Percentiles rank a stretch among this genome's conserved stretches.
Evolutionary conservation across 495 filamentous ascomycete species (phyloP).

Genomic region (Mycothermus thermophilus): DNA sequence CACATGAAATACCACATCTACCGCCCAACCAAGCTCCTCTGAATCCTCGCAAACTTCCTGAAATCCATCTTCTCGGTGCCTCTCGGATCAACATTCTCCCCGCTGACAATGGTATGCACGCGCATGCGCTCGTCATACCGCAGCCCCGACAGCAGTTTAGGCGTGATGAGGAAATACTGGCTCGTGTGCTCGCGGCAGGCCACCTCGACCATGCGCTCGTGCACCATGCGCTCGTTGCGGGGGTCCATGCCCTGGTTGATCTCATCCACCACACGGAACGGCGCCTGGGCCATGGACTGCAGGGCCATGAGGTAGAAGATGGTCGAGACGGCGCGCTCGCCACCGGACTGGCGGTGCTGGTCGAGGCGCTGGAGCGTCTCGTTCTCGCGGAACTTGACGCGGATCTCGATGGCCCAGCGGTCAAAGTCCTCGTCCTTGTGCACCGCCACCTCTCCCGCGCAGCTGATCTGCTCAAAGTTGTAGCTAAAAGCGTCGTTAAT

Average conservation of each 20-base stretch:
- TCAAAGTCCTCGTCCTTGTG: constrained; percentile 80
- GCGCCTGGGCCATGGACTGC: constrained; percentile 81
- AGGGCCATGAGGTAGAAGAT: constrained; percentile 99
- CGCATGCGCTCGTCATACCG: constrained; percentile 81
- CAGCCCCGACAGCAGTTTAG: constrained; percentile 79
- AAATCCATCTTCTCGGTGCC: constrained; percentile 48
- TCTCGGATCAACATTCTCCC: constrained; percentile 56
- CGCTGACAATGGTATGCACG: constrained; percentile 85
- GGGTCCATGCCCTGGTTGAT: constrained; percentile 99
- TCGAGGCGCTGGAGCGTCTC: constrained; percentile 75
- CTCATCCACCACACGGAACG: constrained; percentile 99
- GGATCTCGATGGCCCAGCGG: constrained; percentile 84
- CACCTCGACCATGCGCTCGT: constrained; percentile 91
- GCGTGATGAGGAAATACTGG: constrained; percentile 92
- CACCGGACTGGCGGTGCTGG: constrained; percentile 87
- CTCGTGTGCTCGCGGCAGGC: constrained; percentile 61
- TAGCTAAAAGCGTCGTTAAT: constrained; percentile 83
- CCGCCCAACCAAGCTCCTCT: constrained; percentile 20
- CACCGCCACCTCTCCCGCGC: constrained; percentile 80
- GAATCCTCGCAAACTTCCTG: constrained; percentile 33
- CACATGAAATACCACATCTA: no score
- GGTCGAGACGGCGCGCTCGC: constrained; percentile 89
- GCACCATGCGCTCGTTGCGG: constrained; percentile 92
- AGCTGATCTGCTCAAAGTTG: constrained; percentile 86
- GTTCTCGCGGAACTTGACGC: constrained; percentile 82